A percentile compares a stretch with the other conserved stretches of the same genome.
Evolutionary conservation across 176 grass and related monocot genomes (phyloP).

Genomic region (Alloteropsis semialata): DNA sequence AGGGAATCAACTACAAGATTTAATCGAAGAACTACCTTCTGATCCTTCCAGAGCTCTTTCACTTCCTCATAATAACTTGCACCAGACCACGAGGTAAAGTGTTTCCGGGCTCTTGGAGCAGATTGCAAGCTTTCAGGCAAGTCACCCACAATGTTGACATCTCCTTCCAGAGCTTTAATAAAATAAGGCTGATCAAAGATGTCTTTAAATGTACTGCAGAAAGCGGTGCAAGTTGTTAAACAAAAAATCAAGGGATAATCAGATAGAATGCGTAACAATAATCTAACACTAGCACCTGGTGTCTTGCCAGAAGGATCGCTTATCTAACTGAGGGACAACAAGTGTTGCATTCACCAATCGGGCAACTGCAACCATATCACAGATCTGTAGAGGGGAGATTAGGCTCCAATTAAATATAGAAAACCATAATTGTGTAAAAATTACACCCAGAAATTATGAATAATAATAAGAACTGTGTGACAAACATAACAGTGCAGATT

Average conservation of each 20-base stretch:
- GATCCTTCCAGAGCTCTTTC: conserved; percentile 76
- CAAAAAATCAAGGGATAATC: not conserved
- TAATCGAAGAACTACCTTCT: conserved; percentile 61
- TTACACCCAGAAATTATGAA: not conserved
- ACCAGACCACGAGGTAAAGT: conserved; percentile 94
- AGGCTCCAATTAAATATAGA: conserved; percentile 2
- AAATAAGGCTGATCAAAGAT: conserved; percentile 83
- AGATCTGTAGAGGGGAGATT: conserved; percentile 54
- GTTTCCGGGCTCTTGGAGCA: conserved; percentile 72
- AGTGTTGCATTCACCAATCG: conserved; percentile 91
- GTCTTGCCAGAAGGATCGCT: conserved; percentile 96
- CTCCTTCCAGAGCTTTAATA: conserved; percentile 78
- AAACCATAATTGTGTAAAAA: not conserved
- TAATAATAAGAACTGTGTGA: not conserved
- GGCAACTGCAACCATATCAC: conserved; percentile 95
- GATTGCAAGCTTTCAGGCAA: conserved; percentile 73
- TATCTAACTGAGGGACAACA: conserved; percentile 94
- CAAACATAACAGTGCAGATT: not conserved
- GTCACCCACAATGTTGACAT: conserved; percentile 65
- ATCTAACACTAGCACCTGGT: conserved; percentile 52
- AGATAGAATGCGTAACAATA: not conserved
- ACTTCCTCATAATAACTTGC: conserved; percentile 72
- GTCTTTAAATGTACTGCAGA: conserved; percentile 73
- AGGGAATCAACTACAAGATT: not conserved
- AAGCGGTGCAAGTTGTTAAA: conserved; percentile 2